These are phyloP conservation scores for Agaricus sinodeliciosus DNA, from an alignment of 768 basidiomycete species.

Conservation along the genomic window DNA sequence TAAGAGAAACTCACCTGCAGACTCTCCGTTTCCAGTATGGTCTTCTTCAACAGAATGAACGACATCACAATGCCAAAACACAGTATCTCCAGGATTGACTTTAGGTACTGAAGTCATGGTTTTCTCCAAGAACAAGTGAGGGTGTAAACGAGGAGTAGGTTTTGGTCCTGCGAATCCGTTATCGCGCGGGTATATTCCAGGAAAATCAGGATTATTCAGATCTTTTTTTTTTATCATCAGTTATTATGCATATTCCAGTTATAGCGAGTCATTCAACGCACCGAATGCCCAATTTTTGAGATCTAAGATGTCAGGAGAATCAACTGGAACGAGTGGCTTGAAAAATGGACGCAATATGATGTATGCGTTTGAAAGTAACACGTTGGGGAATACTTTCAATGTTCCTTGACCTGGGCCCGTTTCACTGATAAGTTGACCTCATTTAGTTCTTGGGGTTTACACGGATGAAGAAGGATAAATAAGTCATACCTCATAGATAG, in stretches of 20 bases:
- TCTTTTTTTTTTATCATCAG: conserved; percentile 24
- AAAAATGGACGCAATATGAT: conserved; percentile 76
- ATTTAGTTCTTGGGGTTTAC: neutral
- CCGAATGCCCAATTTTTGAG: conserved; percentile 52
- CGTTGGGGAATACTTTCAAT: conserved; percentile 60
- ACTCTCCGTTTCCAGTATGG: conserved; percentile 49
- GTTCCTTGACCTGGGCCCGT: conserved; percentile 68
- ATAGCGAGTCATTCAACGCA: conserved; percentile 12
- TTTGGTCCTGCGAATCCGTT: conserved; percentile 36
- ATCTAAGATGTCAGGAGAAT: conserved; percentile 36
- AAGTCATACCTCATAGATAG: conserved; percentile 49
- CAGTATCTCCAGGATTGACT: conserved; percentile 71
- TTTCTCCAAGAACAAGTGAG: conserved; percentile 55
- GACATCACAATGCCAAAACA: conserved; percentile 70
- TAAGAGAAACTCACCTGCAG: conserved; percentile 35
- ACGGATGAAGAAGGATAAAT: neutral
- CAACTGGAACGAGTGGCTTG: conserved; percentile 34
- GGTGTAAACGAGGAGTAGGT: conserved; percentile 53
- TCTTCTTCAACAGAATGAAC: conserved; percentile 43
- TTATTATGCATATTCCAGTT: neutral
- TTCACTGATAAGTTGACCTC: conserved; percentile 29
- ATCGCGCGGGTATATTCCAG: conserved; percentile 36
- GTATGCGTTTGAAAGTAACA: conserved; percentile 64
- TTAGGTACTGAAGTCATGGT: conserved; percentile 68
- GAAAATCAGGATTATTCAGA: conserved; percentile 41